Conservation (phyloP, 192 early-diverging fungal genomes). For the Dimargaris verticillata region DNA sequence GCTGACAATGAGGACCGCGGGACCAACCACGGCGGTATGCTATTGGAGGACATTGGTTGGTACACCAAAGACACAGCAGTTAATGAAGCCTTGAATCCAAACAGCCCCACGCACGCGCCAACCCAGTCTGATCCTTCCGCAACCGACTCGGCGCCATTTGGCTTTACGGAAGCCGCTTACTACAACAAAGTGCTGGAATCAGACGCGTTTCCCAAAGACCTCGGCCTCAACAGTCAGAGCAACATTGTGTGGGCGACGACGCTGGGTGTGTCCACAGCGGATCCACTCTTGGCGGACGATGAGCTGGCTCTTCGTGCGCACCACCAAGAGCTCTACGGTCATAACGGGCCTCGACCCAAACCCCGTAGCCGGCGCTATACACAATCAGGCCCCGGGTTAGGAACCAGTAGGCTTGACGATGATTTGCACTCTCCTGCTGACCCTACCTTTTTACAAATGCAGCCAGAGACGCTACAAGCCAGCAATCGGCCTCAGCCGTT, state of each 20-base stretch:
- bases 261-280: background rate
- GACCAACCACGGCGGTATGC: too few species aligned
- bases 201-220: background rate
- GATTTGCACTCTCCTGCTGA: background rate
- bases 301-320: background rate
- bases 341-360: background rate
- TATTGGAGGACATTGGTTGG: too few species aligned
- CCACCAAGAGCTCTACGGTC: background rate
- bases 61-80: too few species aligned
- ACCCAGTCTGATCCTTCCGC: too few species aligned
- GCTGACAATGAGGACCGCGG: too few species aligned
- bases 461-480: background rate
- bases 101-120: too few species aligned
- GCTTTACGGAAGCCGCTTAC: background rate
- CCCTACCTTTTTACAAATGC: background rate
- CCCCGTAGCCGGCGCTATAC: background rate
- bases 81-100: too few species aligned
- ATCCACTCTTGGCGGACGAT: background rate
- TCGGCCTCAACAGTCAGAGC: background rate
- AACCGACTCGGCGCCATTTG: background rate
- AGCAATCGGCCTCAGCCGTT: background rate
- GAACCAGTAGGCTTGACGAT: background rate
- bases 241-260: constrained; percentile 4
- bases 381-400: too few species aligned
- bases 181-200: constrained; percentile 4